Conservation (phyloP, 805 yeast genomes). For the Maudiozyma saulgeensis region DNA sequence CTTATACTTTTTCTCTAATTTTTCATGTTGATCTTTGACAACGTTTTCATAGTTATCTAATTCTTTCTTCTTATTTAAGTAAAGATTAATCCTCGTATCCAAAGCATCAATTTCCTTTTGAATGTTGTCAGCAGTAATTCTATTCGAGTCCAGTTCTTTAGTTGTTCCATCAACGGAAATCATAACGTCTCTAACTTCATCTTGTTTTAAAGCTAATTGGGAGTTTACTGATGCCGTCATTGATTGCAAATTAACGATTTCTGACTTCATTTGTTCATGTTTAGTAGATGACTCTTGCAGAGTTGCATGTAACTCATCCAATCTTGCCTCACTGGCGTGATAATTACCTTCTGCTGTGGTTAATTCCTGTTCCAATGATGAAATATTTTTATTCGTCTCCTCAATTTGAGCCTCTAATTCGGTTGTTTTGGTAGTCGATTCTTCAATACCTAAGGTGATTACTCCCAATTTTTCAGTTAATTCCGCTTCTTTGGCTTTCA, state of each 20-base stretch:
- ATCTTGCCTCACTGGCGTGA: conserved; percentile 56
- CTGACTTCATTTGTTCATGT: conserved; percentile 56
- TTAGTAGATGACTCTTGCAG: conserved; percentile 57
- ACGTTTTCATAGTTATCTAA: conserved; percentile 26
- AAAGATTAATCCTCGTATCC: conserved; percentile 21
- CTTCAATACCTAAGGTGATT: conserved; percentile 1
- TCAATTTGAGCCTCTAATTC: conserved; percentile 3
- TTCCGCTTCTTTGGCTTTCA: conserved; percentile 2
- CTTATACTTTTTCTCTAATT: conserved; percentile 21
- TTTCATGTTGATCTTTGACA: conserved; percentile 20
- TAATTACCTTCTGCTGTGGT: conserved; percentile 71
- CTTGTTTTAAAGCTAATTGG: conserved; percentile 41
- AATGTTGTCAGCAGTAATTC: conserved; percentile 37
- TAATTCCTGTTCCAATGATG: conserved; percentile 57
- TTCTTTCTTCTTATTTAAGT: conserved; percentile 27
- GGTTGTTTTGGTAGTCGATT: background rate
- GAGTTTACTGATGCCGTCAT: conserved; percentile 52
- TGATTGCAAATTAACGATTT: conserved; percentile 56
- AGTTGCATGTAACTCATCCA: conserved; percentile 50
- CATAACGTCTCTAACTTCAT: conserved; percentile 48
- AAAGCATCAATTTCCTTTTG: conserved; percentile 30
- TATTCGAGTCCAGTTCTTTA: conserved; percentile 55
- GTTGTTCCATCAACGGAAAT: conserved; percentile 54
- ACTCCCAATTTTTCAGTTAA: conserved; percentile 3
- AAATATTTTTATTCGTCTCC: conserved; percentile 19